Percentiles rank a stretch among this genome's conserved stretches.
Conservation (phyloP, 1,139 yeast genomes). For the Candida pseudoviswanathii region DNA sequence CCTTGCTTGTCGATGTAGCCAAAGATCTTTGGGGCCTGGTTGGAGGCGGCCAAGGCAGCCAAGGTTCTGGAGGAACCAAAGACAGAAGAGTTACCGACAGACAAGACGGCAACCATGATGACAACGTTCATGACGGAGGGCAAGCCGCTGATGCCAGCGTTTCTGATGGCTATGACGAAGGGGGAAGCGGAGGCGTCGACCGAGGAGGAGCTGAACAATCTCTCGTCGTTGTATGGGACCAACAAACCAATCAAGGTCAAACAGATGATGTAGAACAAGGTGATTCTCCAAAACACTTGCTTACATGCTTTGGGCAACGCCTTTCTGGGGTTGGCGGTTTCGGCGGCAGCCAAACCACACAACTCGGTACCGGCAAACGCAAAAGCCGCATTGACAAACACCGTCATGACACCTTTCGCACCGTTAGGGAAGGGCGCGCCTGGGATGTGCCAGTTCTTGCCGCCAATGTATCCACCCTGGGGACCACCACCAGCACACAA, state of each 20-base stretch:
- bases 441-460: constrained; percentile 58
- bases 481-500: constrained; percentile 68
- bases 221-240: constrained; percentile 39
- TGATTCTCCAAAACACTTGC: constrained; percentile 51
- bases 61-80: constrained; percentile 81
- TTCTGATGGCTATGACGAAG: constrained; percentile 46
- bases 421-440: constrained; percentile 66
- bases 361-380: constrained; percentile 53
- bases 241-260: constrained; percentile 45
- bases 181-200: constrained; percentile 51
- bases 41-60: constrained; percentile 79
- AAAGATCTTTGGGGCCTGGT: constrained; percentile 73
- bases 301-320: constrained; percentile 47
- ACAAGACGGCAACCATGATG: constrained; percentile 46
- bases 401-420: constrained; percentile 56
- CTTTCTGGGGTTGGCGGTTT: constrained; percentile 42
- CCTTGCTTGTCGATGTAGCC: constrained; percentile 76
- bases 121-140: constrained; percentile 53
- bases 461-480: constrained; percentile 54
- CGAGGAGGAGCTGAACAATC: constrained; percentile 35
- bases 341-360: constrained; percentile 49
- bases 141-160: constrained; percentile 45
- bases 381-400: constrained; percentile 48
- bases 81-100: constrained; percentile 58
- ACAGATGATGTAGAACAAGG: constrained; percentile 47